These are phyloP conservation scores for Agaricus blazei DNA, from an alignment of 768 basidiomycete species.

Conservation along the genomic window DNA sequence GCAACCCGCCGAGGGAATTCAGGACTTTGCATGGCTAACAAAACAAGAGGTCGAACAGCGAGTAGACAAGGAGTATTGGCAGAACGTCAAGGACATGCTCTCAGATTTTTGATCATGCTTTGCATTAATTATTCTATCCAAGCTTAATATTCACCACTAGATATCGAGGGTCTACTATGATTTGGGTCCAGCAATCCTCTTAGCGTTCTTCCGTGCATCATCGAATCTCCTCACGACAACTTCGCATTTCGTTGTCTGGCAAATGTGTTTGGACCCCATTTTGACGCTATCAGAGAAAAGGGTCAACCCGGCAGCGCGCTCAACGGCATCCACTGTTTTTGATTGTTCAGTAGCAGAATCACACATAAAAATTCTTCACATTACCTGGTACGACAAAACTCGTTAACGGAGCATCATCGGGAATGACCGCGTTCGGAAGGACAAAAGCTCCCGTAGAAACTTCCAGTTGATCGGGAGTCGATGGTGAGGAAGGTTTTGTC, in stretches of 20 bases:
- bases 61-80: slow-evolving; percentile 72
- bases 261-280: slow-evolving; percentile 73
- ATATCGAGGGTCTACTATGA: slow-evolving; percentile 17
- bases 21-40: slow-evolving; percentile 91
- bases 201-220: slow-evolving; percentile 71
- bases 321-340: slow-evolving; percentile 79
- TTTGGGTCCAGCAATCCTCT: slow-evolving; percentile 49
- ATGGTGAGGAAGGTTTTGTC: slow-evolving; percentile 68
- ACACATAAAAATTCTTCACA: slow-evolving; percentile 13
- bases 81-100: slow-evolving; percentile 71
- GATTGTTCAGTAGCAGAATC: not conserved
- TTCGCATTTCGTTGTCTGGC: slow-evolving; percentile 84
- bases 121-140: slow-evolving; percentile 12
- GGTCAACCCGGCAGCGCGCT: slow-evolving; percentile 81
- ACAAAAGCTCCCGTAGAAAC: slow-evolving; percentile 92
- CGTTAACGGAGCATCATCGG: slow-evolving; percentile 76
- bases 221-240: slow-evolving; percentile 88
- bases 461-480: slow-evolving; percentile 65
- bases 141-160: not conserved
- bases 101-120: slow-evolving; percentile 49
- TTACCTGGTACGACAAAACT: slow-evolving; percentile 79
- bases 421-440: slow-evolving; percentile 89
- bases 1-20: slow-evolving; percentile 44
- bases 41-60: slow-evolving; percentile 80
- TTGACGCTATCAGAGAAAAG: slow-evolving; percentile 86